Percentiles rank a stretch among this genome's conserved stretches.
Conservation (phyloP, 352 stramenopile species). For the Pythium oligandrum region DNA sequence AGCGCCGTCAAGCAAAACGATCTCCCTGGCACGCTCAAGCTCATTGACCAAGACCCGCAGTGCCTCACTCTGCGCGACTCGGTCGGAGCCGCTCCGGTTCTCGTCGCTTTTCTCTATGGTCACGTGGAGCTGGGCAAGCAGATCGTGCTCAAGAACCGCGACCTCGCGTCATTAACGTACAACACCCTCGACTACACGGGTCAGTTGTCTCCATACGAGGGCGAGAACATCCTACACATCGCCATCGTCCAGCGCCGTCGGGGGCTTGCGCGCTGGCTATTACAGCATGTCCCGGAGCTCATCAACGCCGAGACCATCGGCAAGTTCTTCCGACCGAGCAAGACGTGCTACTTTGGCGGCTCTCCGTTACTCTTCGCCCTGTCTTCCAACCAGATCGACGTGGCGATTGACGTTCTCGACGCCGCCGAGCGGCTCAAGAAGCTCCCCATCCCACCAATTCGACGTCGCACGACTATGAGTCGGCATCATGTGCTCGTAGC, state of each 20-base stretch:
- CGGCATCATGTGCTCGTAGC: too few species aligned
- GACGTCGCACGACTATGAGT: too few species aligned
- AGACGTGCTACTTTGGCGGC: slow-evolving; percentile 60
- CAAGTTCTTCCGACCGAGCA: slow-evolving; percentile 44
- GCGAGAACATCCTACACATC: slow-evolving; percentile 64
- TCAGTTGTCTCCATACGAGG: slow-evolving; percentile 45
- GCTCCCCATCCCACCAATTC: neutral
- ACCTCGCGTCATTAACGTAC: slow-evolving; percentile 36
- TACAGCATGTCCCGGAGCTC: slow-evolving; percentile 31
- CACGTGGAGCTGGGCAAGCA: slow-evolving; percentile 49
- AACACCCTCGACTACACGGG: slow-evolving; percentile 15
- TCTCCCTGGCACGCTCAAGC: slow-evolving; percentile 10
- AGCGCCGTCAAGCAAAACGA: slow-evolving; percentile 44
- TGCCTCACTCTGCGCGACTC: slow-evolving; percentile 43
- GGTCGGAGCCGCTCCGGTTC: slow-evolving; percentile 40
- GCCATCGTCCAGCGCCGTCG: slow-evolving; percentile 49
- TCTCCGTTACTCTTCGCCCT: slow-evolving; percentile 52
- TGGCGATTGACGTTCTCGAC: slow-evolving; percentile 32
- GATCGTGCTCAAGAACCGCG: slow-evolving; percentile 26
- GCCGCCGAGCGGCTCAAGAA: slow-evolving; percentile 21
- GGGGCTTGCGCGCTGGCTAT: slow-evolving; percentile 33
- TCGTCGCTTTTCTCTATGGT: slow-evolving; percentile 54
- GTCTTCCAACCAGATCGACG: slow-evolving; percentile 47
- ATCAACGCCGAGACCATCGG: slow-evolving; percentile 40
- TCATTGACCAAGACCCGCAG: slow-evolving; percentile 28